phyloP scores from a whole-genome alignment of 2,329 filamentous ascomycete genomes.

The Zymoseptoria passerinii region DNA sequence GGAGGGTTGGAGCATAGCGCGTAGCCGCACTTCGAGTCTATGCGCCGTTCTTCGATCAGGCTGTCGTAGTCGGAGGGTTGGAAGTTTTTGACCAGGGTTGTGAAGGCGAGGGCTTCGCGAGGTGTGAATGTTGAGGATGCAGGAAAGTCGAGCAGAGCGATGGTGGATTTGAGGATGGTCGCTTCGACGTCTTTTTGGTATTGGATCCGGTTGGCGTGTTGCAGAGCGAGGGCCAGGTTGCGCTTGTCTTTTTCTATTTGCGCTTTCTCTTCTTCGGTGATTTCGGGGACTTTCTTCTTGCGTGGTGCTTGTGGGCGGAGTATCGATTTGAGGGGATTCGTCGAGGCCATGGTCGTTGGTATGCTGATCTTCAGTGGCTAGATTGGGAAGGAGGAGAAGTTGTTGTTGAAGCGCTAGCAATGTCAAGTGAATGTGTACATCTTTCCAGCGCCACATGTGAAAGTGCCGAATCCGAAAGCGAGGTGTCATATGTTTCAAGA shows the following conservation, averaged over 20 bases:
- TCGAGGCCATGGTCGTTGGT: slow-evolving; percentile 18
- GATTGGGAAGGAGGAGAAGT: too few relatives aligned
- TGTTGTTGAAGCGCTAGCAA: not conserved
- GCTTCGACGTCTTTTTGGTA: slow-evolving; percentile 70
- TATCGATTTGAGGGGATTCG: slow-evolving; percentile 37
- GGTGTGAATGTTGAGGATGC: slow-evolving; percentile 42
- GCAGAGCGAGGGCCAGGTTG: slow-evolving; percentile 59
- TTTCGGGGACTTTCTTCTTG: slow-evolving; percentile 17
- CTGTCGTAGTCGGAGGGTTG: slow-evolving; percentile 85
- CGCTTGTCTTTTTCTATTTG: slow-evolving; percentile 30
- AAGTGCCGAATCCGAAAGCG: not conserved
- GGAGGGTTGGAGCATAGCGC: slow-evolving; percentile 63
- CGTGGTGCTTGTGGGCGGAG: slow-evolving; percentile 36
- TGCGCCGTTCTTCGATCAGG: slow-evolving; percentile 80
- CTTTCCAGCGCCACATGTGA: not conserved
- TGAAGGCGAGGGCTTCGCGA: slow-evolving; percentile 58
- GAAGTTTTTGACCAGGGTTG: slow-evolving; percentile 60
- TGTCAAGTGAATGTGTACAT: slow-evolving; percentile 1
- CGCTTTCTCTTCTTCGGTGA: slow-evolving; percentile 22
- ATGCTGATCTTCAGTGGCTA: not conserved
- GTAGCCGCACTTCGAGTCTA: slow-evolving; percentile 75
- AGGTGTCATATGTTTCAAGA: not conserved
- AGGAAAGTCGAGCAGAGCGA: slow-evolving; percentile 61
- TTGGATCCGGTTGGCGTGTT: slow-evolving; percentile 76
- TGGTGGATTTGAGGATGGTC: slow-evolving; percentile 62